Evolutionary conservation across 768 basidiomycete genomes (phyloP).

Genomic region (Boletus rufocinnamomeus): DNA sequence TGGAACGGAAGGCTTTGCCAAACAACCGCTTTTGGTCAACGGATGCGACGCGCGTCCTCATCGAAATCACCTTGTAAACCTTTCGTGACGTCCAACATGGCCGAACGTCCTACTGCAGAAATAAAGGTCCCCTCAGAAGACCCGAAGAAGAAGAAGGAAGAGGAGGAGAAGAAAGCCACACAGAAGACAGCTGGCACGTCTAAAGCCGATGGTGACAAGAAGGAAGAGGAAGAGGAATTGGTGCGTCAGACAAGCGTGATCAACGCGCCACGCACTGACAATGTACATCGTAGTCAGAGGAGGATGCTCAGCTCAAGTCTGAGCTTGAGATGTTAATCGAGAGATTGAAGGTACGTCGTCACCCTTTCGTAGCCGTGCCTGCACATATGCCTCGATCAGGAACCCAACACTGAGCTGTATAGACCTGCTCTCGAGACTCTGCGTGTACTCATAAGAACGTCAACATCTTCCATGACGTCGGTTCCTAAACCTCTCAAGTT

Average conservation of each 20-base stretch:
- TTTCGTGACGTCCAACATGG: constrained; percentile 43
- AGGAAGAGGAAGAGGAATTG: constrained; percentile 68
- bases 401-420: constrained; percentile 83
- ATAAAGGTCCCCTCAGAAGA: constrained; percentile 73
- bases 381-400: constrained; percentile 50
- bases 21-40: constrained; percentile 32
- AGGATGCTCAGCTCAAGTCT: constrained; percentile 88
- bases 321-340: constrained; percentile 98
- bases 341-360: constrained; percentile 71
- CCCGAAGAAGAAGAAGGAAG: constrained; percentile 65
- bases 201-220: constrained; percentile 54
- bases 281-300: constrained; percentile 69
- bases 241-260: constrained; percentile 49
- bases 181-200: constrained; percentile 60
- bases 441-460: constrained; percentile 90
- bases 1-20: constrained; percentile 35
- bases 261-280: constrained; percentile 12
- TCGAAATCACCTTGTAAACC: constrained; percentile 4
- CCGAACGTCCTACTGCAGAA: constrained; percentile 57
- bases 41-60: constrained; percentile 35
- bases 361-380: not conserved
- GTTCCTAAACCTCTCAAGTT: constrained; percentile 99
- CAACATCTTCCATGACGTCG: constrained; percentile 98
- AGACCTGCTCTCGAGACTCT: constrained; percentile 91
- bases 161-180: constrained; percentile 41